A percentile compares a stretch with the other conserved stretches of the same genome.
These are phyloP conservation scores for Rhizopogon vulgaris DNA, from an alignment of 768 basidiomycete genomes.

Conservation along the genomic window DNA sequence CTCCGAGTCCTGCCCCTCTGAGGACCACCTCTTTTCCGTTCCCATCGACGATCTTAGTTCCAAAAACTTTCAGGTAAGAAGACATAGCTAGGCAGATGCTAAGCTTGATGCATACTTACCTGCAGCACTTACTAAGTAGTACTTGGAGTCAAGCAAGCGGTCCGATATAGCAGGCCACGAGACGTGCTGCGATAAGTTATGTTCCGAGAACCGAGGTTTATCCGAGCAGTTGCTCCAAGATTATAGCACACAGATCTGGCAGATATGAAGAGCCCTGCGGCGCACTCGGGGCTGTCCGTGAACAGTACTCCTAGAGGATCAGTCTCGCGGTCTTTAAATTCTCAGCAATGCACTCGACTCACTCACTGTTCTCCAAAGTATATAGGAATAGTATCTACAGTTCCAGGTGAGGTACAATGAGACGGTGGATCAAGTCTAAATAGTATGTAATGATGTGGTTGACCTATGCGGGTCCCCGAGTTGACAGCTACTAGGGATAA, in stretches of 20 bases:
- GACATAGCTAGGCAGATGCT: constrained; percentile 8
- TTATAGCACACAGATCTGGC: not conserved
- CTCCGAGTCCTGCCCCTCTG: constrained; percentile 72
- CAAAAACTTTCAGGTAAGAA: constrained; percentile 49
- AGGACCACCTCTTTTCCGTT: constrained; percentile 53
- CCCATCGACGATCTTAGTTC: constrained; percentile 54
- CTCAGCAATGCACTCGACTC: too few relatives aligned
- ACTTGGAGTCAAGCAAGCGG: constrained; percentile 3
- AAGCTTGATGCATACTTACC: not conserved
- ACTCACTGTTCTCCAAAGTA: constrained; percentile 3
- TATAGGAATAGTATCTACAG: constrained; percentile 15
- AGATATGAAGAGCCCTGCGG: not conserved
- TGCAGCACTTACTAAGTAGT: not conserved
- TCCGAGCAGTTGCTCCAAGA: constrained; percentile 5
- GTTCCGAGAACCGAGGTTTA: constrained; percentile 13
- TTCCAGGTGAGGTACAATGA: constrained; percentile 4
- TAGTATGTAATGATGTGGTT: constrained; percentile 12
- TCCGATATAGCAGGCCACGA: not conserved
- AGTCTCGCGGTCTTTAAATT: not conserved
- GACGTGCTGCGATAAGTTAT: not conserved
- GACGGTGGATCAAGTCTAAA: constrained; percentile 12
- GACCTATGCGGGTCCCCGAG: constrained; percentile 4
- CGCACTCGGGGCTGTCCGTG: not conserved
- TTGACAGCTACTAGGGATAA: constrained; percentile 22
- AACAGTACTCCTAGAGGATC: not conserved